These are phyloP conservation scores for Globisporangium megalacanthum DNA, from an alignment of 352 stramenopile species.

Conservation along the genomic window DNA sequence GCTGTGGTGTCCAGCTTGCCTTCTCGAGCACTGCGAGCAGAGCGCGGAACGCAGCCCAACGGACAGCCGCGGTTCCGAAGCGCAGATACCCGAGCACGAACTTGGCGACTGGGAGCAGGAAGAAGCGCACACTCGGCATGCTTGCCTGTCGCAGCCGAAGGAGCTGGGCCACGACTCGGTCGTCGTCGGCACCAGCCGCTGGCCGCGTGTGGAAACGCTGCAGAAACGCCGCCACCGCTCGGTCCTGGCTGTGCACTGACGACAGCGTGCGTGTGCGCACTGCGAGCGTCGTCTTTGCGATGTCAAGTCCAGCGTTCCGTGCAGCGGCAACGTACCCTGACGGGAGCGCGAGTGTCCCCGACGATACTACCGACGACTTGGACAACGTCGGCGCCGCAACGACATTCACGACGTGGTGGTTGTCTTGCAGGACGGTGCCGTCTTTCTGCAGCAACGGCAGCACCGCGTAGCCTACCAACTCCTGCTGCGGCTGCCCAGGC, in stretches of 20 bases:
- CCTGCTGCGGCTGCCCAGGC: conserved; percentile 48
- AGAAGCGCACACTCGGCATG: conserved; percentile 35
- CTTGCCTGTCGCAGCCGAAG: conserved; percentile 26
- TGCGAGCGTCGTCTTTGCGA: conserved; percentile 32
- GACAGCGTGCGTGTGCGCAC: conserved; percentile 42
- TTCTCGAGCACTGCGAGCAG: conserved; percentile 60
- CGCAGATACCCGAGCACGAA: conserved; percentile 51
- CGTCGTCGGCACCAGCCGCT: conserved; percentile 13
- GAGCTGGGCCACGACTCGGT: conserved; percentile 25
- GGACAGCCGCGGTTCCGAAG: conserved; percentile 30
- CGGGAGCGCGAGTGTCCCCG: conserved; percentile 24
- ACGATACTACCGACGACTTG: conserved; percentile 18
- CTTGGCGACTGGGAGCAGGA: conserved; percentile 42
- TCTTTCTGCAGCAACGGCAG: conserved; percentile 43
- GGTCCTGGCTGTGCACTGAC: conserved; percentile 57
- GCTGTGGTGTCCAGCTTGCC: conserved; percentile 33
- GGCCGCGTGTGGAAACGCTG: conserved; percentile 33
- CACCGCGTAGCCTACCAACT: conserved; percentile 51
- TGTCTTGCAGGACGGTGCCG: conserved; percentile 47
- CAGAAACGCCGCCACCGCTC: conserved; percentile 32
- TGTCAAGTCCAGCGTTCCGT: conserved; percentile 25
- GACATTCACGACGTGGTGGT: conserved; percentile 34
- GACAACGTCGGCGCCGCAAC: conserved; percentile 15
- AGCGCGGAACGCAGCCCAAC: conserved; percentile 47
- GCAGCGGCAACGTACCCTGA: conserved; percentile 34